Conservation (phyloP, 306 rosid genomes). For the Acacia confusa region DNA sequence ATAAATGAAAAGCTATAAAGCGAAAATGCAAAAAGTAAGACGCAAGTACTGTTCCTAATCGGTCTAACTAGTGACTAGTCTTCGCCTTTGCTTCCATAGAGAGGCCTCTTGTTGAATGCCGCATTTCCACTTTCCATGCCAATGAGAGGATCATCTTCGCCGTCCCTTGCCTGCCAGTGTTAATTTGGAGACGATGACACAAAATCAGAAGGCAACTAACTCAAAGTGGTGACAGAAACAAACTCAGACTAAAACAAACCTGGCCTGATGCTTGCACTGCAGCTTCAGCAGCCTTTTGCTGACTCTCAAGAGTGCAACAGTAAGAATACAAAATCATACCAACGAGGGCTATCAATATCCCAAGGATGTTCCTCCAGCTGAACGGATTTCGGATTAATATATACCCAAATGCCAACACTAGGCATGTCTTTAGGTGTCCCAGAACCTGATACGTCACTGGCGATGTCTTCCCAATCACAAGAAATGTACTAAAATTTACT, state of each 20-base stretch:
- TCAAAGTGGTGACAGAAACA: neutral
- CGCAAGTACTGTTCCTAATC: neutral
- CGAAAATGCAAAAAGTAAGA: neutral
- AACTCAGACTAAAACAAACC: conserved; percentile 43
- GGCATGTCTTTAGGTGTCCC: conserved; percentile 94
- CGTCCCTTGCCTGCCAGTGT: conserved; percentile 60
- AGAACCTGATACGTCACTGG: conserved; percentile 95
- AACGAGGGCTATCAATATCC: conserved; percentile 73
- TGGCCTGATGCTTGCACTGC: conserved; percentile 43
- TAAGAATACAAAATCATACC: conserved; percentile 90
- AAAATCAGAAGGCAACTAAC: conserved; percentile 16
- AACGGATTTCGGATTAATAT: conserved; percentile 80
- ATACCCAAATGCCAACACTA: conserved; percentile 89
- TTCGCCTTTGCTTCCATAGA: conserved; percentile 65
- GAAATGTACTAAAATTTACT: conserved; percentile 94
- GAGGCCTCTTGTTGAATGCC: conserved; percentile 51
- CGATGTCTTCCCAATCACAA: conserved; percentile 93
- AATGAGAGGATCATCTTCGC: conserved; percentile 70
- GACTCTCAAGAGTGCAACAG: conserved; percentile 63
- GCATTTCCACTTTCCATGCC: conserved; percentile 55
- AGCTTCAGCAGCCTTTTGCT: conserved; percentile 64
- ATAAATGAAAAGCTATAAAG: neutral
- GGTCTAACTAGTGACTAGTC: conserved; percentile 44
- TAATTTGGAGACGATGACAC: neutral
- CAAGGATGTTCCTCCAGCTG: conserved; percentile 80